A percentile compares a stretch with the other conserved stretches of the same genome.
Evolutionary conservation across 2,329 filamentous ascomycete species (phyloP).

Genomic region (Beauveria sp.): DNA sequence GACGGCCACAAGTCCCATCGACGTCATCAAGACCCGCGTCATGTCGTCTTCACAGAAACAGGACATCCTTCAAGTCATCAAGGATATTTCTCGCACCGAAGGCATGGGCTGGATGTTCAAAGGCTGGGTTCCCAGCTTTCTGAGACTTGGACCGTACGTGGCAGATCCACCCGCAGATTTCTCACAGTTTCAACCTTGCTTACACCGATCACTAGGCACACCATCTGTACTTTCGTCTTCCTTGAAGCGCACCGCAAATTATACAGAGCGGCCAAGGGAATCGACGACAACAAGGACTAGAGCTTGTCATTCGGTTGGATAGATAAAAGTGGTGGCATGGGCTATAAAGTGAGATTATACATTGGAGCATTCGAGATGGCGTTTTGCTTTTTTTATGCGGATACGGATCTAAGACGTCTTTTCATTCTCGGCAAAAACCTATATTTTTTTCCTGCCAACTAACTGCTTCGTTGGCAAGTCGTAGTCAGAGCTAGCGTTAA

Average conservation of each 20-base stretch:
- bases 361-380: constrained; percentile 14
- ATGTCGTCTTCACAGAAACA: constrained; percentile 58
- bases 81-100: constrained; percentile 61
- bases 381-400: constrained; percentile 17
- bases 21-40: constrained; percentile 82
- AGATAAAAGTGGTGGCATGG: constrained; percentile 5
- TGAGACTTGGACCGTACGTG: constrained; percentile 55
- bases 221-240: constrained; percentile 79
- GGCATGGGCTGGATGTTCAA: constrained; percentile 80
- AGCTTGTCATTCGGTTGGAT: constrained; percentile 19
- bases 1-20: constrained; percentile 75
- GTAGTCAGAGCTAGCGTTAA: no score
- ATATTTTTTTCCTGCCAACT: no score
- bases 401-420: neutral
- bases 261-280: constrained; percentile 50
- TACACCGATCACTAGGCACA: constrained; percentile 49
- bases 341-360: neutral
- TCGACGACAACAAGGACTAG: constrained; percentile 18
- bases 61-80: constrained; percentile 51
- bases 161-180: neutral
- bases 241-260: constrained; percentile 78
- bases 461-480: no score
- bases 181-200: neutral
- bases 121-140: constrained; percentile 76
- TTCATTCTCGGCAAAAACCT: no score